These are phyloP conservation scores for Scedosporium apiospermum DNA, from an alignment of 2,329 filamentous ascomycete genomes.

Conservation along the genomic window DNA sequence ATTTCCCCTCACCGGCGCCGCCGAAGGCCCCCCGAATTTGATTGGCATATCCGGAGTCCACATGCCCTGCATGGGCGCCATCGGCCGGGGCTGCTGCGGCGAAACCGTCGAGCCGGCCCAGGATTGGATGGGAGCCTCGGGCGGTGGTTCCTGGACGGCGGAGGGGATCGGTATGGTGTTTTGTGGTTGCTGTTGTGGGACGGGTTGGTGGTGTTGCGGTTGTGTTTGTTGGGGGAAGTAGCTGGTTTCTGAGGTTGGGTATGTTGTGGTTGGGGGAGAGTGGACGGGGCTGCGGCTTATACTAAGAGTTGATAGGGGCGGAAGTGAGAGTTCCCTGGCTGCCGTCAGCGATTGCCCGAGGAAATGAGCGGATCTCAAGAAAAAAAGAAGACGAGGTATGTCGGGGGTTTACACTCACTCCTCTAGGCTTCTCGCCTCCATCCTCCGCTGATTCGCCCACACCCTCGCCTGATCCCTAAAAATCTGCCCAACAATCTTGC, in stretches of 20 bases:
- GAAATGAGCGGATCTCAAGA: slow-evolving; percentile 3
- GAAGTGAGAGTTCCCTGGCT: slow-evolving; percentile 41
- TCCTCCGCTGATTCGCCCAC: slow-evolving; percentile 72
- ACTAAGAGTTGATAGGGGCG: slow-evolving; percentile 35
- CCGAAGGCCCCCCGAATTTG: slow-evolving; percentile 48
- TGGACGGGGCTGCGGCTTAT: slow-evolving; percentile 21
- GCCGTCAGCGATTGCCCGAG: slow-evolving; percentile 2
- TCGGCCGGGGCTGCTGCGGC: slow-evolving; percentile 45
- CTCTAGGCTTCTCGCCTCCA: slow-evolving; percentile 72
- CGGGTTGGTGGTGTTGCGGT: slow-evolving; percentile 7
- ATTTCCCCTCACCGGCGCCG: not conserved
- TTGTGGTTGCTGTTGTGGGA: slow-evolving; percentile 12
- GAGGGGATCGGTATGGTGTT: slow-evolving; percentile 17
- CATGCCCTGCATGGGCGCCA: slow-evolving; percentile 37
- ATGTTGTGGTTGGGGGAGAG: slow-evolving; percentile 10
- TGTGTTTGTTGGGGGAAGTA: slow-evolving; percentile 11
- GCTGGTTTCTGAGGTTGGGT: slow-evolving; percentile 10
- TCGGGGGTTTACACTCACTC: slow-evolving; percentile 38
- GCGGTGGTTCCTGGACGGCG: slow-evolving; percentile 23
- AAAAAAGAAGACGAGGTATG: slow-evolving; percentile 10
- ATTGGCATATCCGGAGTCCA: slow-evolving; percentile 81
- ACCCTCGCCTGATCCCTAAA: slow-evolving; percentile 71
- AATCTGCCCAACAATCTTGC: slow-evolving; percentile 66
- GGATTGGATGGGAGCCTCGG: slow-evolving; percentile 40
- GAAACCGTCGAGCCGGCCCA: slow-evolving; percentile 43